Conservation (phyloP, 2,329 filamentous ascomycete genomes). For the Penicillium sp. region DNA sequence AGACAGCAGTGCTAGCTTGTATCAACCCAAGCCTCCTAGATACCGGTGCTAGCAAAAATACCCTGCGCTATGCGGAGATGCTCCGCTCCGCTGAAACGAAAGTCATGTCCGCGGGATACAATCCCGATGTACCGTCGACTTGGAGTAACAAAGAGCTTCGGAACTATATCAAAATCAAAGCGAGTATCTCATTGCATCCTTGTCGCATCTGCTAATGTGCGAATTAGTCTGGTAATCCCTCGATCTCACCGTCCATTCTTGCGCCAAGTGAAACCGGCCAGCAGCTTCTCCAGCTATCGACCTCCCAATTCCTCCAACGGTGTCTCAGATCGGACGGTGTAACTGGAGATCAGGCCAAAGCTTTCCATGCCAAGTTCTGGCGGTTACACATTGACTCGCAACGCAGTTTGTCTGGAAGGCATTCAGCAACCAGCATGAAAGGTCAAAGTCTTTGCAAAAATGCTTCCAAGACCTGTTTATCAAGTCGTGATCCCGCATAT, state of each 20-base stretch:
- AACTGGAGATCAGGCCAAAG: constrained; percentile 7
- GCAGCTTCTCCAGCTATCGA: constrained; percentile 6
- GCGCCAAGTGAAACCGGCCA: constrained; percentile 9
- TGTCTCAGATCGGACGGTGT: constrained; percentile 7
- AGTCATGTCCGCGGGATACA: background rate
- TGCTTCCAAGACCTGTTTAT: background rate
- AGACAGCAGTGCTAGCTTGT: constrained; percentile 47
- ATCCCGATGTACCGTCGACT: constrained; percentile 3
- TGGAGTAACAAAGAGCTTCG: constrained; percentile 10
- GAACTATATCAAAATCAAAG: constrained; percentile 8
- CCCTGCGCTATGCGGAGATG: constrained; percentile 49
- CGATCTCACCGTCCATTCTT: constrained; percentile 3
- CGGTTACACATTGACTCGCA: constrained; percentile 8
- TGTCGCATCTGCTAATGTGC: background rate
- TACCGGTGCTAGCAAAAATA: constrained; percentile 46
- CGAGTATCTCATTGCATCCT: background rate
- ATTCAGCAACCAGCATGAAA: background rate
- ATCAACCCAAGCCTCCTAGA: constrained; percentile 48
- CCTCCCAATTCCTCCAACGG: constrained; percentile 2
- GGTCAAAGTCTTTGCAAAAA: background rate
- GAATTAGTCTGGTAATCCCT: constrained; percentile 6
- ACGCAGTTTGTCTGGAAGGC: background rate
- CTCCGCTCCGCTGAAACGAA: constrained; percentile 20
- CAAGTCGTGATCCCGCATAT: background rate
- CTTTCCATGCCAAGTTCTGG: constrained; percentile 6